Evolutionary conservation across 2,329 filamentous ascomycete species (phyloP).

Genomic region (Xylaria sp.): DNA sequence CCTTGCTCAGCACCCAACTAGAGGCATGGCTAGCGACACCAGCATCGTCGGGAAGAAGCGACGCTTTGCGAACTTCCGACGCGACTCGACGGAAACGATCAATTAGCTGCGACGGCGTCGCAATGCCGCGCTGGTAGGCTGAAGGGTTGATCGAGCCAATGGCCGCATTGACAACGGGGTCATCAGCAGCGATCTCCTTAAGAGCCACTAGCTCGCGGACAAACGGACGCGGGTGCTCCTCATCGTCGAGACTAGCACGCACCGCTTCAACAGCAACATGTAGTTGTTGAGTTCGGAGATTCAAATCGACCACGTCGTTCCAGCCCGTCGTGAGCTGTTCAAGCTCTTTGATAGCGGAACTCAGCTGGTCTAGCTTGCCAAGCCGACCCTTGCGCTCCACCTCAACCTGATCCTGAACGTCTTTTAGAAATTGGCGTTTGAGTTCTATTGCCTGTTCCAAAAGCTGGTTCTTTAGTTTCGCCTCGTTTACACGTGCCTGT

Average conservation of each 20-base stretch:
- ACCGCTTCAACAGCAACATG: conserved; percentile 96
- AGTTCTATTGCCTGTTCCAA: conserved; percentile 90
- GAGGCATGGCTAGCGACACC: conserved; percentile 95
- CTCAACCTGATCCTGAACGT: conserved; percentile 86
- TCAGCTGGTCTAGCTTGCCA: conserved; percentile 84
- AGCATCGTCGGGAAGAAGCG: conserved; percentile 89
- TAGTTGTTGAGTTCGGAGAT: conserved; percentile 93
- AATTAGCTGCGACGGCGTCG: conserved; percentile 84
- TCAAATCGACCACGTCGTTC: conserved; percentile 90
- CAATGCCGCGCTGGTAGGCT: conserved; percentile 92
- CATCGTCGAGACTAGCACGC: conserved; percentile 81
- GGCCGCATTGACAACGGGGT: conserved; percentile 88
- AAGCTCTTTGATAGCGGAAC: conserved; percentile 80
- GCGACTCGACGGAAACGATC: conserved; percentile 96
- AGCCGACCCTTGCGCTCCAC: conserved; percentile 87
- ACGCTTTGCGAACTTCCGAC: conserved; percentile 91
- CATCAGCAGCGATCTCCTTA: conserved; percentile 87
- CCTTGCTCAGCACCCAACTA: conserved; percentile 87
- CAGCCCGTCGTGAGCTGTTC: conserved; percentile 89
- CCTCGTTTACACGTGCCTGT: conserved; percentile 82
- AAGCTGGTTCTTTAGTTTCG: conserved; percentile 84
- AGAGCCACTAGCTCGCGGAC: conserved; percentile 92
- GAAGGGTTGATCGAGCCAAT: conserved; percentile 96
- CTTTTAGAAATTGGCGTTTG: conserved; percentile 83
- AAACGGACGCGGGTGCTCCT: conserved; percentile 82